These are phyloP conservation scores for Ophiostoma australiae DNA, from an alignment of 2,329 filamentous ascomycete genomes.

Conservation along the genomic window DNA sequence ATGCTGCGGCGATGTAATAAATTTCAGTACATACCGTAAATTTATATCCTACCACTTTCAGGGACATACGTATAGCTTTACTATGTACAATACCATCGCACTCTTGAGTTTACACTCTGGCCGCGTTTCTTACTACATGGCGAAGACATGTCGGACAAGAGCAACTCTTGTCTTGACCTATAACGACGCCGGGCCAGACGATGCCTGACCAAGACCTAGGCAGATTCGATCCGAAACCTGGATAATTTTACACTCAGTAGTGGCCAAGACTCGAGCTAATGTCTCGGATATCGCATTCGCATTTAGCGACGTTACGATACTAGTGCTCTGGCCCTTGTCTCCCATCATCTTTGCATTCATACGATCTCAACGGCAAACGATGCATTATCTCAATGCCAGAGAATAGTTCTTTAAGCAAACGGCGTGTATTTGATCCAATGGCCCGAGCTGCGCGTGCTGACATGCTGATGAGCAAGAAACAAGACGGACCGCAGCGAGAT, in stretches of 20 bases:
- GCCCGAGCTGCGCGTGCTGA: neutral
- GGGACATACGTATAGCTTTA: neutral
- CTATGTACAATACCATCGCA: too few species aligned
- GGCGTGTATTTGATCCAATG: constrained; percentile 5
- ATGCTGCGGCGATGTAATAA: neutral
- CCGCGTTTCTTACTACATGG: too few species aligned
- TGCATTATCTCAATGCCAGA: neutral
- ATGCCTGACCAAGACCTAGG: neutral
- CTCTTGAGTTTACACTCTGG: too few species aligned
- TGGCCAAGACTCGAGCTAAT: neutral
- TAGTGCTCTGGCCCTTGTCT: neutral
- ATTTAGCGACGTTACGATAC: neutral
- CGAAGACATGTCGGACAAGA: too few species aligned
- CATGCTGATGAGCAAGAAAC: neutral
- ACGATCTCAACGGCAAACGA: neutral
- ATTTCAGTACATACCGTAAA: too few species aligned
- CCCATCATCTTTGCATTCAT: neutral
- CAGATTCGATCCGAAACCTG: neutral
- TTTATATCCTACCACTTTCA: neutral
- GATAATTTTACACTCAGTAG: neutral
- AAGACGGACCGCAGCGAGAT: neutral
- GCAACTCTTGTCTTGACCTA: neutral
- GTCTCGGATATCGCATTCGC: neutral
- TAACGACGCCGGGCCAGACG: neutral
- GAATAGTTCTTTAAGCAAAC: neutral